Conservation (phyloP, 345 rosid species). For the Brassica nigra region DNA sequence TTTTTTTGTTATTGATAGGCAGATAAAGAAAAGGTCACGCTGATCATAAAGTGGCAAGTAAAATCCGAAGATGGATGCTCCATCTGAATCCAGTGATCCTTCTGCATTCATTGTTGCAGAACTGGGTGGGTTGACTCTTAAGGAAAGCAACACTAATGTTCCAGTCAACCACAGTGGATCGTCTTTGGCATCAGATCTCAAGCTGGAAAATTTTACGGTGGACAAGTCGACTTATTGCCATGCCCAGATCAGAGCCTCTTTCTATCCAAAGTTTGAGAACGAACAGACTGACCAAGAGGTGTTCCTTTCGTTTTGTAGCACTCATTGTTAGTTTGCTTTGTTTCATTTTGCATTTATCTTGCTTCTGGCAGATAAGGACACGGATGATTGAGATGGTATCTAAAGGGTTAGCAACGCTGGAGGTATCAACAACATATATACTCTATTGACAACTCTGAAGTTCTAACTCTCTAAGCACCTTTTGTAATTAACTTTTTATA, state of each 20-base stretch:
- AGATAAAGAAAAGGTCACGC: too few species aligned
- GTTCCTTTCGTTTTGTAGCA: not conserved
- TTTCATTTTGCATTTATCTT: conserved; percentile 5
- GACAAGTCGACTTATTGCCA: conserved; percentile 62
- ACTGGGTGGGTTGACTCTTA: too few species aligned
- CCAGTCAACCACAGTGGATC: too few species aligned
- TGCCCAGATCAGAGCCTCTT: conserved; percentile 91
- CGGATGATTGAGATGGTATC: conserved; percentile 94
- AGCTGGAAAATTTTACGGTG: conserved; percentile 56
- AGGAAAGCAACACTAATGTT: too few species aligned
- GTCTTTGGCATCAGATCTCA: too few species aligned
- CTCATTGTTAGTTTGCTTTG: not conserved
- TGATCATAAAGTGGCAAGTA: too few species aligned
- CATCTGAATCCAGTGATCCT: too few species aligned
- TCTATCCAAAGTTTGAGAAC: conserved; percentile 96
- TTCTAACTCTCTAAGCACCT: conserved; percentile 16
- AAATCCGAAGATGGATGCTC: too few species aligned
- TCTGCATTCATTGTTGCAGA: too few species aligned
- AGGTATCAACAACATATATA: conserved; percentile 52
- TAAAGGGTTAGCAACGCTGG: conserved; percentile 76
- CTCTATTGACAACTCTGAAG: not conserved
- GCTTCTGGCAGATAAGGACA: conserved; percentile 61
- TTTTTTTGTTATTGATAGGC: too few species aligned
- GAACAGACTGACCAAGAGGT: conserved; percentile 99
- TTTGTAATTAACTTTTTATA: conserved; percentile 40